Conservation (phyloP, 768 basidiomycete genomes). For the Auriscalpium vulgare region DNA sequence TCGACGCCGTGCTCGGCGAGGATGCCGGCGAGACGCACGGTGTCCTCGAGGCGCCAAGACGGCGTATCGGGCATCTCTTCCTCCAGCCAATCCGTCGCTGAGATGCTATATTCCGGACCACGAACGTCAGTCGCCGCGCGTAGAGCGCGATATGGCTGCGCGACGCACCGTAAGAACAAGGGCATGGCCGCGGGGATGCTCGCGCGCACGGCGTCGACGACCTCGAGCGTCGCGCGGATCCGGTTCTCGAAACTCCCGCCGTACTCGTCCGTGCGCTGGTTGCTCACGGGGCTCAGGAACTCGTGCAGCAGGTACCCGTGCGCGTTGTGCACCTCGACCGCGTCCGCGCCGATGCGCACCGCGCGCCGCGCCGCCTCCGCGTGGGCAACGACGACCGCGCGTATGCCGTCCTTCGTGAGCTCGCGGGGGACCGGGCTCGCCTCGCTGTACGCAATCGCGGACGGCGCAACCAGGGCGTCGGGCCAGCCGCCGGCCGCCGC, state of each 20-base stretch:
- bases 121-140: constrained; percentile 3
- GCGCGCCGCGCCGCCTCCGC: constrained; percentile 23
- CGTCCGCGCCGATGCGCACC: constrained; percentile 17
- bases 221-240: constrained; percentile 49
- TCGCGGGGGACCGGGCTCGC: constrained; percentile 30
- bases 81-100: constrained; percentile 70
- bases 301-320: constrained; percentile 19
- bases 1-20: constrained; percentile 63
- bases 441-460: constrained; percentile 28
- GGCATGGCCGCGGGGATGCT: constrained; percentile 57
- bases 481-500: constrained; percentile 34
- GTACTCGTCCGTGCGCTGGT: constrained; percentile 39
- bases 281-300: constrained; percentile 34
- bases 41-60: constrained; percentile 66
- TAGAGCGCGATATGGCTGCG: not conserved
- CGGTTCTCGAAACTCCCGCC: constrained; percentile 44
- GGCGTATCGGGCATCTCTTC: constrained; percentile 47
- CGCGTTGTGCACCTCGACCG: constrained; percentile 20
- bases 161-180: constrained; percentile 55
- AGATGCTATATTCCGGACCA: constrained; percentile 33
- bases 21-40: constrained; percentile 48
- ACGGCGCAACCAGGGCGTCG: constrained; percentile 25
- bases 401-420: constrained; percentile 29
- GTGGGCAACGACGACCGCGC: constrained; percentile 31
- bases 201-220: constrained; percentile 55